Base-by-base conservation (phyloP, 768 basidiomycete genomes). In the Mrakia frigida region DNA sequence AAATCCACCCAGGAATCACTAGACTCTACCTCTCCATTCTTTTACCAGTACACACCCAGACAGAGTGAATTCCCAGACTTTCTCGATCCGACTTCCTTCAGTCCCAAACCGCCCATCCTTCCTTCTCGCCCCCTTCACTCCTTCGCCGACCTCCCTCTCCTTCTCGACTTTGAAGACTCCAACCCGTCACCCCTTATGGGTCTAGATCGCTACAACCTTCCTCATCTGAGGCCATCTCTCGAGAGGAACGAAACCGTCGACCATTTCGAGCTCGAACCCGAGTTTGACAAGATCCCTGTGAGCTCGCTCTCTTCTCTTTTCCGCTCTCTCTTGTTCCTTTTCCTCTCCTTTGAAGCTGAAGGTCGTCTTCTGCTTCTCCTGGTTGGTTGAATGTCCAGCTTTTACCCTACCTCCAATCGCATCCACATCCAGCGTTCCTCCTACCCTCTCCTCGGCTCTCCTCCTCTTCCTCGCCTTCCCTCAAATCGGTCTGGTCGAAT, bases 401-500 rank as follows among this genome's bases (percentile, higher is more conserved):
- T 14, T 18, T 39, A 1, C 41, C 67, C 23, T 41, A 39, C 41
- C 35, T 35, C 13, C 21, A 35, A 9, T 39, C 18, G 0, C 71
- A 73, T 41, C 71, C 71, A 0, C 71, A 73, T 37, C 71, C 71
- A 6, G 71, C 71, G 6, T 56, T 73, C 53, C 50, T 73, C 3
- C 71, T 73, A 7, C 71, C 56, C 11, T 73, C 71, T 1, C 71
- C 71, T 41, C 31, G 71, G 6, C 39, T 73, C 31, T 59, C 23
- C 56, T 73, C 71, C 33, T 73, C 71, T 25, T 73, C 71, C 25
- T 46, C 41, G 9, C 53, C 71, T 0, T 73, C 53, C 11, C 71
- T 73, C 50, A 13, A 21, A 2, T 7, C 71, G 0, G n/a, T 73
- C 7, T 73, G 71, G 71, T 73, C 53, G 1, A 73, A 73, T n/a